Base-by-base conservation (phyloP, 2,329 filamentous ascomycete genomes). In the Verticillium dahliae region DNA sequence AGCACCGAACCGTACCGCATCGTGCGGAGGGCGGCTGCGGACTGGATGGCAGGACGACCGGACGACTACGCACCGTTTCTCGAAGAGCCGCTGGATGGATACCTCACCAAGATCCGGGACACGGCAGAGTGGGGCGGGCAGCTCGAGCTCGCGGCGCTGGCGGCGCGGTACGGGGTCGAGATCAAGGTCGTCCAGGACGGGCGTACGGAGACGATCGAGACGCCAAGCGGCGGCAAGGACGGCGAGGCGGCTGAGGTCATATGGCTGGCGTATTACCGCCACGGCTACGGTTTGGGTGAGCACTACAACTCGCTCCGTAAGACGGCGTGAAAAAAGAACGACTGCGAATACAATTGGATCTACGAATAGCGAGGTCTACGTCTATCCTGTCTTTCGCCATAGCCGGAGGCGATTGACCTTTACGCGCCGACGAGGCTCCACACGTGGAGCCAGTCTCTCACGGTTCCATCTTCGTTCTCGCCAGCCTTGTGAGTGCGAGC, bases 101-200 rank as follows among this genome's bases (percentile, higher is more conserved):
- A 98, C 74, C 82, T 91, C 56, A 76, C 77, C 56, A 91, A 90
- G 76, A 91, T 99, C 63, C 79, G 88, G 65, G 87, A 95, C 62
- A 97, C 93, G 57, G 93, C 91, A 0, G 94, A 97, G 76, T 99
- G 95, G 95, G 95, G 95, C 58, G 95, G 95, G 0, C 91, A 98
- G 79, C 76, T 97, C 65, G 95, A 99, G 80, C 76, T 99, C 61
- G 81, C 88, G 73, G 95, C 95, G 31, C 81, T 99, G 72, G 90
- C 94, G 58, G 88, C 86, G 72, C 86, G 85, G 60, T 98, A 96
- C 69, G 85, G 85, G 3, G 86, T 95, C 11, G 85, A 89, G 70
- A 94, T 98, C 65, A 86, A 88, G 70, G 90, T 99, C 13, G 78
- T 99, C 65, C 93, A 97, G 69, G 90, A 94, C 72, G 92, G 92